phyloP scores from a whole-genome alignment of 2,329 filamentous ascomycete species.

The Penicillium freii region DNA sequence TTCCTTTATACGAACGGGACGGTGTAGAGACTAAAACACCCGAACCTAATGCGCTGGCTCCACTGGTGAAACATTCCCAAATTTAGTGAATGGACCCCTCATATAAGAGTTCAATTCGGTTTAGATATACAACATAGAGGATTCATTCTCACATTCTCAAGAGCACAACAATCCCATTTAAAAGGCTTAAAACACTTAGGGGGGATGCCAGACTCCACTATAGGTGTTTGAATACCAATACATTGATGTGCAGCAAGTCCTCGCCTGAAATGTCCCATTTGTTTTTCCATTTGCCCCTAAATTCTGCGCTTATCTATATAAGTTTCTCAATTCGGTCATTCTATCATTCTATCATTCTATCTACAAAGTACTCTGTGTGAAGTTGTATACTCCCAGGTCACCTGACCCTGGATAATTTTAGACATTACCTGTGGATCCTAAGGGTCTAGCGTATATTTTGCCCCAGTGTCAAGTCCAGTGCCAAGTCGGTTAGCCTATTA shows the following conservation, averaged over 20 bases:
- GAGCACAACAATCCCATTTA: background rate
- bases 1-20: background rate
- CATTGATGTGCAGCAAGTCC: background rate
- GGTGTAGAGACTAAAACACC: background rate
- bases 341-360: background rate
- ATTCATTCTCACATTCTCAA: constrained; percentile 20
- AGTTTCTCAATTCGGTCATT: background rate
- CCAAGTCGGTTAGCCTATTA: background rate
- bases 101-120: background rate
- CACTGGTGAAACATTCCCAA: constrained; percentile 22
- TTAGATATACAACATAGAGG: background rate
- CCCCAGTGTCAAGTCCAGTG: background rate
- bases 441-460: background rate
- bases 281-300: background rate
- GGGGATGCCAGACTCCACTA: constrained; percentile 1
- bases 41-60: constrained; percentile 20
- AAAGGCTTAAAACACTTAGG: constrained; percentile 2
- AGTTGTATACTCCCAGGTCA: background rate
- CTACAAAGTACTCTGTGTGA: background rate
- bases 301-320: background rate
- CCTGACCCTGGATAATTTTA: background rate
- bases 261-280: background rate
- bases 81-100: constrained; percentile 5
- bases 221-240: background rate
- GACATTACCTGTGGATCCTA: background rate